Percentiles rank a stretch among this genome's conserved stretches.
These are phyloP conservation scores for Picocystis sp. DNA, from an alignment of 163 green algal species.

Conservation along the genomic window DNA sequence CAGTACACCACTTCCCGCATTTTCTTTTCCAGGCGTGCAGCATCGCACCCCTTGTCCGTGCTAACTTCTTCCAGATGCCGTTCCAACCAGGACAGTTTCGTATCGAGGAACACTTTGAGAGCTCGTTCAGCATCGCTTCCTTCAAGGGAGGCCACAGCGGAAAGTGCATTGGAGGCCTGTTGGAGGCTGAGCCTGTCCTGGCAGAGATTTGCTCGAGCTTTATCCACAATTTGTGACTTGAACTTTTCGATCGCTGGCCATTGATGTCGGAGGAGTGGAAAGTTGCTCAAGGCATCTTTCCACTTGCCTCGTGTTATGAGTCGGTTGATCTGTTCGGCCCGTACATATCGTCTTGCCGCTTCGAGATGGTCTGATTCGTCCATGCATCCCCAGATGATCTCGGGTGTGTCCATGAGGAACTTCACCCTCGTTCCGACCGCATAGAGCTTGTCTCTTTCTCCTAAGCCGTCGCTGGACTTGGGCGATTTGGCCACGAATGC, in stretches of 20 bases:
- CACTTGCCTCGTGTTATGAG: constrained; percentile 30
- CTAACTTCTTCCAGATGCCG: constrained; percentile 11
- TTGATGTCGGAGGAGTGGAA: constrained; percentile 75
- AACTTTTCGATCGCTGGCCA: constrained; percentile 72
- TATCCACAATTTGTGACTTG: constrained; percentile 42
- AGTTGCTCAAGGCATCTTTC: constrained; percentile 23
- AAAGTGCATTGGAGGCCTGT: constrained; percentile 18
- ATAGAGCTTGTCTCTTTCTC: background rate
- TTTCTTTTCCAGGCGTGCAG: background rate
- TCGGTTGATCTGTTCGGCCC: constrained; percentile 48
- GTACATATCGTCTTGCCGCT: constrained; percentile 51
- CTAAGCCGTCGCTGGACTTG: background rate
- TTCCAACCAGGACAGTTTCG: constrained; percentile 23
- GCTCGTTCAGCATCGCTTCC: constrained; percentile 12
- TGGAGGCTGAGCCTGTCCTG: constrained; percentile 5
- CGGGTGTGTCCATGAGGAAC: constrained; percentile 90
- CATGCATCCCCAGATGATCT: constrained; percentile 84
- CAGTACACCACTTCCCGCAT: constrained; percentile 8
- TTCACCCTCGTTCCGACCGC: constrained; percentile 66
- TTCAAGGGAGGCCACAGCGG: constrained; percentile 12
- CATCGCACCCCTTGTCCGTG: background rate
- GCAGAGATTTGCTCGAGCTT: constrained; percentile 18
- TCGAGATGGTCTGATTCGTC: constrained; percentile 59
- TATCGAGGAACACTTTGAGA: constrained; percentile 32
- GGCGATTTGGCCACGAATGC: constrained; percentile 2